These are phyloP conservation scores for Talaromyces piceae DNA, from an alignment of 2,329 filamentous ascomycete genomes.

Conservation along the genomic window DNA sequence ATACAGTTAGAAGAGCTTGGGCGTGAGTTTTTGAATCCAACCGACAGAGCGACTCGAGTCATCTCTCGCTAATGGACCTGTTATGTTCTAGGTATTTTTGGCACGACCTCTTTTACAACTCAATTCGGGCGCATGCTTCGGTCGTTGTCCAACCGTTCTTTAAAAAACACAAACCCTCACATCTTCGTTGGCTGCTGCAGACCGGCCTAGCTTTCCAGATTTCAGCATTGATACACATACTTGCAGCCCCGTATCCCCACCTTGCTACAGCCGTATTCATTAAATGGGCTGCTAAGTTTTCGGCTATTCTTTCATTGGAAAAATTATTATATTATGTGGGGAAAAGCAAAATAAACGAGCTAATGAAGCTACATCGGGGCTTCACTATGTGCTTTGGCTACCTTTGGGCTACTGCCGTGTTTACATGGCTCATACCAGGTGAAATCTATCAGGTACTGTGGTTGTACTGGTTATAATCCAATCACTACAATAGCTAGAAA, in stretches of 20 bases:
- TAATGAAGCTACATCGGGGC: background rate
- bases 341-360: background rate
- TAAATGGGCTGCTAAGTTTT: background rate
- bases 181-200: background rate
- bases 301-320: background rate
- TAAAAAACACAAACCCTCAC: background rate
- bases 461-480: background rate
- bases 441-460: background rate
- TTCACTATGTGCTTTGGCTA: background rate
- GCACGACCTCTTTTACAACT: background rate
- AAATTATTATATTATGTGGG: background rate
- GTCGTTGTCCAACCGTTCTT: background rate
- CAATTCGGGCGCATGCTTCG: background rate
- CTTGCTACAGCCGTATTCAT: background rate
- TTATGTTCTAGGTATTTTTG: background rate
- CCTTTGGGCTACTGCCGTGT: background rate
- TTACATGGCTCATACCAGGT: background rate
- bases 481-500: background rate
- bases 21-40: background rate
- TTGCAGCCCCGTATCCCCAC: background rate
- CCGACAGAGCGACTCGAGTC: background rate
- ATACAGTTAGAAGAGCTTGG: background rate
- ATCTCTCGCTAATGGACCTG: background rate
- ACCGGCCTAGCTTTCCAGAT: background rate
- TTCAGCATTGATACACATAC: background rate